Evolutionary conservation across 1,284 basidiomycete genomes (phyloP), one percentile per base, ranked within the genome.

Genomic region (Neonothopanus nambi): DNA sequence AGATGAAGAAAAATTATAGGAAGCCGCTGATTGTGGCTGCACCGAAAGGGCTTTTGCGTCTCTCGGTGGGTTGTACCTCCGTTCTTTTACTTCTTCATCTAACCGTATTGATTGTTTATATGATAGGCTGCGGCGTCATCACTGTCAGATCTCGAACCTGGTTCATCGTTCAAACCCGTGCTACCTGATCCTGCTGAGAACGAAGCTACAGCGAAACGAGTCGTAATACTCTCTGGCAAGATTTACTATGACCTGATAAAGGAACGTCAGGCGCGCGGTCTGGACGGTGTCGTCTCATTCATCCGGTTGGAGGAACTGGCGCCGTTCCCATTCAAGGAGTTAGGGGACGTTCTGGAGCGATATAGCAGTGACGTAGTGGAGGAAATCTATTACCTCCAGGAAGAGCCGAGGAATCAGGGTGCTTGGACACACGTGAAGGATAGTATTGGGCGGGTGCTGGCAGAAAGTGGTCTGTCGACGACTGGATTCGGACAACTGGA

Each of bases 401-500:
- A 95, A 64, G 93, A 95, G 64, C 86, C 93, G 3, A 81, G 75
- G 63, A 95, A 95, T 65, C 92, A 95, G 68, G 93, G 93, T 1
- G 81, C 87, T 1, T 94, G 80, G 76, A 67, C 73, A 7, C 88
- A 90, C 69, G 85, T 92, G 40, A 69, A 68, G 41, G 74, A 75
- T 3, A 73, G 91, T 56, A 68, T 91, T 45, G 72, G 74, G 20
- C 65, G 60, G 17, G 77, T 91, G 26, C 66, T 91, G 61, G 65
- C 69, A 51, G 67, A 63, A 45, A 58, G 80, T 53, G 74, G 68
- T 11, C 6, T 48, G 15, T 62, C 60, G 55, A 57, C 18, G n/a
- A n/a, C n/a, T n/a, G n/a, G n/a, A n/a, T n/a, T n/a, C n/a, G 65
- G 56, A 37, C 61, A 66, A 46, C 58, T 87, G 7, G 59, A 55